These are phyloP conservation scores for Mrakia blollopis DNA, from an alignment of 768 basidiomycete genomes.

Conservation along the genomic window DNA sequence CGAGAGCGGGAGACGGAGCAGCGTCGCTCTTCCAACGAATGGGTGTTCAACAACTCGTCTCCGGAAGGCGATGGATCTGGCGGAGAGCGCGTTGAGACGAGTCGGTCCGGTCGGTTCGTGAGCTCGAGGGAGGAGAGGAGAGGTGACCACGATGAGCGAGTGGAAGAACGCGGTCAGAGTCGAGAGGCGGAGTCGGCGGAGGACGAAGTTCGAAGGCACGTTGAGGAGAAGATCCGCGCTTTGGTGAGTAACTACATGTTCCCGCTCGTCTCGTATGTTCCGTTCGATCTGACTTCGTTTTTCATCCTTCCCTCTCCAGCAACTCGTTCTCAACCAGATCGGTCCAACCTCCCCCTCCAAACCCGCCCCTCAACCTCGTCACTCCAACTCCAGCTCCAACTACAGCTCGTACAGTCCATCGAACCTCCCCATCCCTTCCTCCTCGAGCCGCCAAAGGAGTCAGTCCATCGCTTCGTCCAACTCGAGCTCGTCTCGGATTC, in stretches of 20 bases:
- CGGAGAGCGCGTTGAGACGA: neutral
- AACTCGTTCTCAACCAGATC: conserved; percentile 11
- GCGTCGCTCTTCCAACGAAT: neutral
- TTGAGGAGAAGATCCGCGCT: conserved; percentile 1
- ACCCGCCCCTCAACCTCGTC: neutral
- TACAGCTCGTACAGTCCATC: neutral
- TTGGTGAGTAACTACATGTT: neutral
- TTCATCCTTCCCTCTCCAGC: neutral
- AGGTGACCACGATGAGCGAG: neutral
- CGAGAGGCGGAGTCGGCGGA: neutral
- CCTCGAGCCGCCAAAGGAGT: neutral
- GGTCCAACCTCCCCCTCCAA: neutral
- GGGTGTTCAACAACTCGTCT: neutral
- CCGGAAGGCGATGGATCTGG: neutral
- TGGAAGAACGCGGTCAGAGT: neutral
- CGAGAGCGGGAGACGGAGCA: neutral
- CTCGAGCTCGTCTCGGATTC: neutral
- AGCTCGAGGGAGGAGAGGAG: neutral
- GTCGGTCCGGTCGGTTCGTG: neutral
- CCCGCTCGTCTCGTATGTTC: neutral
- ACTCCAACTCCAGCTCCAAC: neutral
- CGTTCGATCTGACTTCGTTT: neutral
- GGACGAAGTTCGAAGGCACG: neutral
- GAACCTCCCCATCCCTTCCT: neutral
- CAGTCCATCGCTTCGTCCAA: neutral